These are phyloP conservation scores for Colletotrichum brevisporum DNA, from an alignment of 2,329 filamentous ascomycete species.

Conservation along the genomic window DNA sequence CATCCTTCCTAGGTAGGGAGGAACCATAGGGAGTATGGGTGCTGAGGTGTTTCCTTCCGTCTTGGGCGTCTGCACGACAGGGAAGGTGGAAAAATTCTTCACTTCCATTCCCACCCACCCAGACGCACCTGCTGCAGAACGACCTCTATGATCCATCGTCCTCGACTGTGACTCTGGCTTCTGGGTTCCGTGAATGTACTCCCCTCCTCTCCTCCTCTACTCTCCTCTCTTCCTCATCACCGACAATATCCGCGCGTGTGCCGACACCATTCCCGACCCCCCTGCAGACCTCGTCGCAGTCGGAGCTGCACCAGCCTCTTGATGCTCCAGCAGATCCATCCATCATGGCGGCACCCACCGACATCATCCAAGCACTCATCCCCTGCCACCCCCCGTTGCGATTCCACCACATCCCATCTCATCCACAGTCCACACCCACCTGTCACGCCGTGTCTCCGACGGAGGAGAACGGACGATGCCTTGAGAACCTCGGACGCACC, in stretches of 20 bases:
- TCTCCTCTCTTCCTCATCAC: not conserved
- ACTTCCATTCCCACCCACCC: constrained; percentile 30
- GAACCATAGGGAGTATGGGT: not conserved
- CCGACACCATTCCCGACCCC: not conserved
- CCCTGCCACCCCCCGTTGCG: not conserved
- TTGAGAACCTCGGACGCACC: not conserved
- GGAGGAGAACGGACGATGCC: constrained; percentile 5
- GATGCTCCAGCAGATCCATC: constrained; percentile 24
- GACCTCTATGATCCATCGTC: not conserved
- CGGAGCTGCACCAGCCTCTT: not conserved
- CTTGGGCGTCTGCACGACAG: constrained; percentile 13
- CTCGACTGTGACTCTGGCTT: not conserved
- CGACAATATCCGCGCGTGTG: not conserved
- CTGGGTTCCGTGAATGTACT: too few relatives aligned
- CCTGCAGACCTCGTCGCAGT: too few relatives aligned
- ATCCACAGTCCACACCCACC: constrained; percentile 7
- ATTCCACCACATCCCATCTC: constrained; percentile 4
- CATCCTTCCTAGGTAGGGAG: not conserved
- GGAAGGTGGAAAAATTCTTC: constrained; percentile 39
- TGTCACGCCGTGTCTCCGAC: constrained; percentile 4
- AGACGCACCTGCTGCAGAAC: too few relatives aligned
- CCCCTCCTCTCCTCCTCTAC: not conserved
- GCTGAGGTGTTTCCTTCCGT: not conserved
- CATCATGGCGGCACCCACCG: constrained; percentile 26
- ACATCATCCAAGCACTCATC: constrained; percentile 15